These are phyloP conservation scores for Rhododendron vialii DNA, from an alignment of 148 eudicot species.

Conservation along the genomic window DNA sequence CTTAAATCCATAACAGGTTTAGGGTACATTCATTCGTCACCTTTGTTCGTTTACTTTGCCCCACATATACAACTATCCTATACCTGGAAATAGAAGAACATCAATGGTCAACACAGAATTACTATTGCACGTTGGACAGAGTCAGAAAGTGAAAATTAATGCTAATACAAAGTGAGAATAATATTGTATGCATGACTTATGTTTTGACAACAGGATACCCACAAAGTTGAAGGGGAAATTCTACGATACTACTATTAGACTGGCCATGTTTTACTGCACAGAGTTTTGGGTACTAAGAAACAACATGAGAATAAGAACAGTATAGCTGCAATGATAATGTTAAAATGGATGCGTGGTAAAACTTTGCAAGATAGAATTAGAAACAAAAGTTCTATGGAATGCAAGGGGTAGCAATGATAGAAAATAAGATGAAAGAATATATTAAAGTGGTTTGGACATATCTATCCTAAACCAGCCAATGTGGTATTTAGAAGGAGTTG, in stretches of 20 bases:
- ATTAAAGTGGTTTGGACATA: background rate
- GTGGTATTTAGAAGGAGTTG: background rate
- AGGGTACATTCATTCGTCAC: slow-evolving; percentile 99
- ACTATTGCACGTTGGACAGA: background rate
- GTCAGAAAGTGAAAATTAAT: background rate
- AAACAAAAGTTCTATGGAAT: no score
- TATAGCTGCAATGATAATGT: no score
- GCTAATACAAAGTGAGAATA: no score
- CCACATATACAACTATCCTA: slow-evolving; percentile 98
- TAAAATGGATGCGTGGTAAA: no score
- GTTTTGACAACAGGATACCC: no score
- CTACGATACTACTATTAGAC: background rate
- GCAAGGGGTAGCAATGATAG: no score
- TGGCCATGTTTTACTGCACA: background rate
- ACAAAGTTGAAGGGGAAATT: no score
- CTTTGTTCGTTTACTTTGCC: slow-evolving; percentile 82
- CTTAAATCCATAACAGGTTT: slow-evolving; percentile 96
- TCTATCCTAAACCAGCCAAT: background rate
- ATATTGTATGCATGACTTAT: no score
- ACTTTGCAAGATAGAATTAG: no score
- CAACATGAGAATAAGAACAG: background rate
- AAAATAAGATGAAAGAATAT: no score
- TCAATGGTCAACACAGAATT: background rate
- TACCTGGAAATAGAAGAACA: slow-evolving; percentile 43
- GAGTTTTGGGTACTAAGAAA: background rate